Conservation (phyloP, 306 rosid genomes). For the Fagus crenata region DNA sequence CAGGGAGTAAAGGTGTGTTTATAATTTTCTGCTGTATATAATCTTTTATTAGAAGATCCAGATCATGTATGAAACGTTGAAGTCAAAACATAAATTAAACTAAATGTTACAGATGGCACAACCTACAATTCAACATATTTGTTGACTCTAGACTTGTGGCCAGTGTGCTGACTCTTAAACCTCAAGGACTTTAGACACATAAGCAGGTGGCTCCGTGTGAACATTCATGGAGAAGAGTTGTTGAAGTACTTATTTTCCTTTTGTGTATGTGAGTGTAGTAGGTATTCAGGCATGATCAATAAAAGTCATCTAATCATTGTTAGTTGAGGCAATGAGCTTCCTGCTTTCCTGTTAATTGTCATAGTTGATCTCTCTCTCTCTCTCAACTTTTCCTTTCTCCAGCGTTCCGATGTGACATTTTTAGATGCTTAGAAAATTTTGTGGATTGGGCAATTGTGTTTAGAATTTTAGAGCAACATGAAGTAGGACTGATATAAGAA, state of each 20-base stretch:
- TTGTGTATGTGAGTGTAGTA: neutral
- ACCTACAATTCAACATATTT: neutral
- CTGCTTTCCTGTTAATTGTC: neutral
- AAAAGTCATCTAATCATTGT: neutral
- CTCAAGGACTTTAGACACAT: neutral
- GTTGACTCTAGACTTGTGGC: neutral
- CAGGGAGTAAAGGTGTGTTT: neutral
- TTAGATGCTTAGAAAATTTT: neutral
- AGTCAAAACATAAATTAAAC: neutral
- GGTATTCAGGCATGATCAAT: neutral
- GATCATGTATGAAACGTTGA: neutral
- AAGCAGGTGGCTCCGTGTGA: neutral
- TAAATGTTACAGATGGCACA: neutral
- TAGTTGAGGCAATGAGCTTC: neutral
- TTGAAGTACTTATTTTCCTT: neutral
- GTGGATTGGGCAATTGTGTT: neutral
- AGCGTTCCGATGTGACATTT: neutral
- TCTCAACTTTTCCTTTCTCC: neutral
- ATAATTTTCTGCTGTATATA: conserved; percentile 3
- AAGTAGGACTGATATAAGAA: neutral
- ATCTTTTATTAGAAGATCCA: neutral
- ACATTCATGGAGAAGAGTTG: neutral
- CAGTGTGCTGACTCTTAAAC: neutral
- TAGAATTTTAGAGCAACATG: neutral
- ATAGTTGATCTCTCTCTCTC: neutral